Conservation (phyloP, 805 yeast genomes). For the Yarrowia bubula region DNA sequence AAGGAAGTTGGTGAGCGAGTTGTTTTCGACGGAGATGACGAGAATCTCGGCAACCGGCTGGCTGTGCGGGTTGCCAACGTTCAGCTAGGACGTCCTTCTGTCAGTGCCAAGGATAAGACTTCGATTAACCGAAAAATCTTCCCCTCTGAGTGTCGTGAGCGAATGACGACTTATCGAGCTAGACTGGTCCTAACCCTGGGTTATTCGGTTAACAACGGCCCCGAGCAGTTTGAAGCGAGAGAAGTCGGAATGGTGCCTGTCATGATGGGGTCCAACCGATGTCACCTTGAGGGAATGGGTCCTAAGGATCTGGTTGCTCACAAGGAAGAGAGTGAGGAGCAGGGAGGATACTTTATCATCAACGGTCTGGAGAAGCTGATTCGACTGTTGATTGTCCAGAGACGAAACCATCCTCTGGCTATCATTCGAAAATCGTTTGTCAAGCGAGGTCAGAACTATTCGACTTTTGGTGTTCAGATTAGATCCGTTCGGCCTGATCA, state of each 20-base stretch:
- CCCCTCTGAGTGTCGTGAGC: conserved; percentile 89
- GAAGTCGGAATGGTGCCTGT: conserved; percentile 90
- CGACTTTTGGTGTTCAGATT: conserved; percentile 89
- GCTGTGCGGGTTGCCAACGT: conserved; percentile 82
- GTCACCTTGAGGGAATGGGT: conserved; percentile 80
- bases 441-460: conserved; percentile 88
- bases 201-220: conserved; percentile 88
- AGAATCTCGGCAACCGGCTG: conserved; percentile 77
- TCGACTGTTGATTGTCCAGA: conserved; percentile 96
- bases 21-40: conserved; percentile 75
- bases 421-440: conserved; percentile 90
- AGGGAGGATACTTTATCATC: conserved; percentile 94
- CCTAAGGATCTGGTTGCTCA: conserved; percentile 75
- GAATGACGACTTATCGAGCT: conserved; percentile 79
- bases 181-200: conserved; percentile 72
- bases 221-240: conserved; percentile 72
- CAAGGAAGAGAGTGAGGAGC: conserved; percentile 90
- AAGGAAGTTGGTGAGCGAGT: conserved; percentile 85
- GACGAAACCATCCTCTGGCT: conserved; percentile 98
- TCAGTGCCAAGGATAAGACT: conserved; percentile 65
- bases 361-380: conserved; percentile 96
- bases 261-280: conserved; percentile 87
- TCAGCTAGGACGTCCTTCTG: conserved; percentile 82
- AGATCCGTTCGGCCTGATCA: conserved; percentile 95
- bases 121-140: conserved; percentile 73